These are phyloP conservation scores for Schizosaccharomyces pombe DNA, from an alignment of 805 yeast species.

Conservation along the genomic window DNA sequence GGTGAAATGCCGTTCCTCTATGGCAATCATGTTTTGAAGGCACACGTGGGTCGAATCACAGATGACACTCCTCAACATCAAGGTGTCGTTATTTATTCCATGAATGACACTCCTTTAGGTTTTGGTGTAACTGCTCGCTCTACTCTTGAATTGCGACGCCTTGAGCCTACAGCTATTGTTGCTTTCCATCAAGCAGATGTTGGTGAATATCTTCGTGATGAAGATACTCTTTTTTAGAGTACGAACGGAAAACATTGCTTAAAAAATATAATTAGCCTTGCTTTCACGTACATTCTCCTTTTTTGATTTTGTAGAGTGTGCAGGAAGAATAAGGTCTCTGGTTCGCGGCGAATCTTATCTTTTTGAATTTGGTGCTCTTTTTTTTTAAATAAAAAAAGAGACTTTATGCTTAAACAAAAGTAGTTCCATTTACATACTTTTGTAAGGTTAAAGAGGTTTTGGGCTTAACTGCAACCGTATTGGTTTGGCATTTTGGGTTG, in stretches of 20 bases:
- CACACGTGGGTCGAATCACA: slow-evolving; percentile 88
- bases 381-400: too few relatives aligned
- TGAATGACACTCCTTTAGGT: slow-evolving; percentile 70
- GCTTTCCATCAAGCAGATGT: slow-evolving; percentile 94
- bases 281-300: too few relatives aligned
- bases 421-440: too few relatives aligned
- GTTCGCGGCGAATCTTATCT: too few relatives aligned
- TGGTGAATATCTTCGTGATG: slow-evolving; percentile 94
- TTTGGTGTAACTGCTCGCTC: slow-evolving; percentile 89
- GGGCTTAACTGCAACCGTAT: too few relatives aligned
- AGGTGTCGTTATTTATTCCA: slow-evolving; percentile 74
- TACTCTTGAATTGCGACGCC: slow-evolving; percentile 61
- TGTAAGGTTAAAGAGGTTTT: too few relatives aligned
- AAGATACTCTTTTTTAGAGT: slow-evolving; percentile 58
- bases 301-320: too few relatives aligned
- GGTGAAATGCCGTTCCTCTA: slow-evolving; percentile 97
- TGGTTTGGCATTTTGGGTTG: too few relatives aligned
- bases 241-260: neutral
- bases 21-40: slow-evolving; percentile 89
- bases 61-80: slow-evolving; percentile 97
- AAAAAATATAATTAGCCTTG: too few relatives aligned
- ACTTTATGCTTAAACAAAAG: too few relatives aligned
- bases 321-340: too few relatives aligned
- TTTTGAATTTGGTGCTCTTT: too few relatives aligned
- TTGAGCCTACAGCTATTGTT: slow-evolving; percentile 84